Percentiles rank a stretch among this genome's conserved stretches.
These are phyloP conservation scores for Knufia petricola DNA, from an alignment of 2,329 filamentous ascomycete species.

Conservation along the genomic window DNA sequence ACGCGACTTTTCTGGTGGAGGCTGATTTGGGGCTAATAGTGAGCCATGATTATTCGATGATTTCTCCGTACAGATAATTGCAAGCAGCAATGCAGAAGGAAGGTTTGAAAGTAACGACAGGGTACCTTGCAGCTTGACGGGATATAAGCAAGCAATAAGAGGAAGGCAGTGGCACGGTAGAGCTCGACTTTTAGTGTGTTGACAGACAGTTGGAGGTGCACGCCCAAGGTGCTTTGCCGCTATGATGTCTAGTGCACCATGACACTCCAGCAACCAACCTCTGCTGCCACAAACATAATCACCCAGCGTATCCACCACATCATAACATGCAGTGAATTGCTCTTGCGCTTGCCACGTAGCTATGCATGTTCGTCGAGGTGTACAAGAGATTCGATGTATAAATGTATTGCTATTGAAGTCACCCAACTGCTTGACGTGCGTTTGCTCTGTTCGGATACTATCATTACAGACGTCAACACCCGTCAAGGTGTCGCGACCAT, in stretches of 20 bases:
- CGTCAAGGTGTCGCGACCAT: background rate
- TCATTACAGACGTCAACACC: slow-evolving; percentile 1
- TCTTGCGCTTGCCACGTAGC: background rate
- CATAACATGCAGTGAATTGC: background rate
- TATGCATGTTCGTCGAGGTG: too few relatives aligned
- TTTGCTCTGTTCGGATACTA: background rate
- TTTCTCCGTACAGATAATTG: slow-evolving; percentile 3
- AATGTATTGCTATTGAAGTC: background rate
- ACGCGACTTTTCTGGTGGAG: slow-evolving; percentile 9
- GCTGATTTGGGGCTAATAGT: slow-evolving; percentile 1
- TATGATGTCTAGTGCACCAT: slow-evolving; percentile 2
- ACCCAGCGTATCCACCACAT: background rate
- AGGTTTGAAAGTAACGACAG: background rate
- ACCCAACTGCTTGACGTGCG: background rate
- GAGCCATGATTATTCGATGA: slow-evolving; percentile 5
- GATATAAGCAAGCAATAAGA: slow-evolving; percentile 1
- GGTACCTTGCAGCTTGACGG: slow-evolving; percentile 3
- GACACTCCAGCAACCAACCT: slow-evolving; percentile 3
- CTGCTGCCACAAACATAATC: slow-evolving; percentile 1
- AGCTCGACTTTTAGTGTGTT: slow-evolving; percentile 11
- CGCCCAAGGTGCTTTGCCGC: background rate
- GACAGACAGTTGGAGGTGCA: slow-evolving; percentile 1
- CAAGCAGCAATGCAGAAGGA: background rate
- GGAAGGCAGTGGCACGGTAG: background rate
- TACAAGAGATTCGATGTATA: background rate